Evolutionary conservation across 164 flowering plant genomes (phyloP).

Genomic region (Kalanchoe fedtschenkoi): DNA sequence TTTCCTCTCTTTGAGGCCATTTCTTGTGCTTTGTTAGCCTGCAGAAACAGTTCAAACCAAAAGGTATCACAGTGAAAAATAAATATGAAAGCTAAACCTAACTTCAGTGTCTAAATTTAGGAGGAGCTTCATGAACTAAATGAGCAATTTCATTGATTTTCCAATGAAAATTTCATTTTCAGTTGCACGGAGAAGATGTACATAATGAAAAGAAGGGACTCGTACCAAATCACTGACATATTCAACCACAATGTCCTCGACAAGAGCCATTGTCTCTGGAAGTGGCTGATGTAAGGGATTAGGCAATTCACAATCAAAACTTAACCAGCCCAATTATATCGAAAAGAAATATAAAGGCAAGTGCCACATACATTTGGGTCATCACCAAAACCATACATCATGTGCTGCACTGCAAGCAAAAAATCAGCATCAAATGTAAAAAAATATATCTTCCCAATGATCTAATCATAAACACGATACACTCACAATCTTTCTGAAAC

Average conservation of each 20-base stretch:
- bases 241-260: conserved; percentile 92
- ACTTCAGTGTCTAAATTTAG: background rate
- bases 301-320: background rate
- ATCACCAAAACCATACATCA: conserved; percentile 96
- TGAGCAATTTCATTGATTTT: background rate
- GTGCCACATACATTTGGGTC: conserved; percentile 54
- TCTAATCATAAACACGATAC: background rate
- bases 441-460: background rate
- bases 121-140: background rate
- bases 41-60: conserved; percentile 2
- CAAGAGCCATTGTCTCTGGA: conserved; percentile 78
- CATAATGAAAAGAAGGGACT: background rate
- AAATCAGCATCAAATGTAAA: conserved; percentile 3
- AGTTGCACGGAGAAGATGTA: background rate
- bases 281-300: conserved; percentile 51
- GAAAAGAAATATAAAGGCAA: background rate
- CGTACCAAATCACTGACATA: conserved; percentile 84
- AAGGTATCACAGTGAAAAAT: background rate
- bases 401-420: conserved; percentile 68
- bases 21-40: conserved; percentile 92
- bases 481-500: conserved; percentile 83
- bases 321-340: background rate
- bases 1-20: conserved; percentile 77
- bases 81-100: background rate
- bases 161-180: background rate